These are phyloP conservation scores for Primulina huaijiensis DNA, from an alignment of 257 asterid genomes.

Conservation along the genomic window DNA sequence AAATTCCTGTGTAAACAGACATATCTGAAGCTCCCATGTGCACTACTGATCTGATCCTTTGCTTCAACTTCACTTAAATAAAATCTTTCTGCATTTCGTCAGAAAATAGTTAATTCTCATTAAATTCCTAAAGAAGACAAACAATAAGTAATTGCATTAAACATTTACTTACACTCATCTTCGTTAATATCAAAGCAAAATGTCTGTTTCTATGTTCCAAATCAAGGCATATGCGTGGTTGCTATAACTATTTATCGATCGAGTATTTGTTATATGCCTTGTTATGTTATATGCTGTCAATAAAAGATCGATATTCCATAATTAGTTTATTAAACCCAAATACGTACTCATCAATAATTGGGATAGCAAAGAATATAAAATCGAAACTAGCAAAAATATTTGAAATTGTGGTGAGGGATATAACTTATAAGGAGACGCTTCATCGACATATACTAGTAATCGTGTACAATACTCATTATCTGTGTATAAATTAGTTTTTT, in stretches of 20 bases:
- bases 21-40: conserved; percentile 59
- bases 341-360: too few species aligned
- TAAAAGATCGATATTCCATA: too few species aligned
- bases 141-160: conserved; percentile 35
- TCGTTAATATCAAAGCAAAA: conserved; percentile 35
- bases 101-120: conserved; percentile 39
- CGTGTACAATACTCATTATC: too few species aligned
- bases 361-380: too few species aligned
- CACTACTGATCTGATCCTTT: conserved; percentile 21
- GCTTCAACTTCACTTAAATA: conserved; percentile 34
- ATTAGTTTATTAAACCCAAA: too few species aligned
- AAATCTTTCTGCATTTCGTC: conserved; percentile 45
- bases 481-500: too few species aligned
- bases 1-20: conserved; percentile 31
- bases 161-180: conserved; percentile 27
- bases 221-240: conserved; percentile 11
- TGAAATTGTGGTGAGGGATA: too few species aligned
- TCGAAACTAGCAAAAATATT: too few species aligned
- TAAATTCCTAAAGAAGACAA: conserved; percentile 48
- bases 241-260: neutral
- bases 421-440: too few species aligned
- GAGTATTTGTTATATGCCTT: neutral
- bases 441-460: too few species aligned
- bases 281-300: too few species aligned
- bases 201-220: conserved; percentile 36